Conservation (phyloP, 2,329 filamentous ascomycete species). For the Boeremia exigua region DNA sequence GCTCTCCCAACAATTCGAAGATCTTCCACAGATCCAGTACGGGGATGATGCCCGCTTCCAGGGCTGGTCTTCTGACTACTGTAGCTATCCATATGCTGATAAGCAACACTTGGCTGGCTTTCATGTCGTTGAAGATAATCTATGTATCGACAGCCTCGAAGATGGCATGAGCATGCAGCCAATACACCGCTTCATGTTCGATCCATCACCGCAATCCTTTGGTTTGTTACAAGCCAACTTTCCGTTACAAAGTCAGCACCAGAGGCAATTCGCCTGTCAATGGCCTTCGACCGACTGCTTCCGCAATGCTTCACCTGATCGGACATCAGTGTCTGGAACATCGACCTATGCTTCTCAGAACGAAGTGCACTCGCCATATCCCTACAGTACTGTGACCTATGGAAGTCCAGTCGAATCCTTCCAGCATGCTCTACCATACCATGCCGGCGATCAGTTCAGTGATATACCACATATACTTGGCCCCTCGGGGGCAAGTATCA, state of each 20-base stretch:
- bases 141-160: constrained; percentile 25
- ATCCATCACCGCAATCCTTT: constrained; percentile 33
- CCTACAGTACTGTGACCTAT: constrained; percentile 24
- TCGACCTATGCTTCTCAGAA: constrained; percentile 42
- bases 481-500: constrained; percentile 28
- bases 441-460: constrained; percentile 22
- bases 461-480: constrained; percentile 22
- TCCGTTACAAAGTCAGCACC: constrained; percentile 23
- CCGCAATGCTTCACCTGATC: constrained; percentile 44
- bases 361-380: constrained; percentile 36
- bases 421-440: constrained; percentile 28
- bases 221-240: constrained; percentile 40
- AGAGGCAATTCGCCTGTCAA: constrained; percentile 25
- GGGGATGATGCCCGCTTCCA: constrained; percentile 29
- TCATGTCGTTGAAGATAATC: constrained; percentile 22
- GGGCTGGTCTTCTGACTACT: constrained; percentile 12
- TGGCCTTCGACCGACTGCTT: constrained; percentile 30
- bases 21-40: constrained; percentile 39
- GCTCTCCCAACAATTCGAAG: constrained; percentile 34
- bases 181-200: constrained; percentile 46
- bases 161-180: constrained; percentile 32
- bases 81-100: constrained; percentile 1
- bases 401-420: constrained; percentile 28
- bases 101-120: constrained; percentile 23
- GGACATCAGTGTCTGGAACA: constrained; percentile 38